Percentiles rank a stretch among this genome's conserved stretches.
Evolutionary conservation across 257 asterid species (phyloP).

Genomic region (Jacaranda copaia): DNA sequence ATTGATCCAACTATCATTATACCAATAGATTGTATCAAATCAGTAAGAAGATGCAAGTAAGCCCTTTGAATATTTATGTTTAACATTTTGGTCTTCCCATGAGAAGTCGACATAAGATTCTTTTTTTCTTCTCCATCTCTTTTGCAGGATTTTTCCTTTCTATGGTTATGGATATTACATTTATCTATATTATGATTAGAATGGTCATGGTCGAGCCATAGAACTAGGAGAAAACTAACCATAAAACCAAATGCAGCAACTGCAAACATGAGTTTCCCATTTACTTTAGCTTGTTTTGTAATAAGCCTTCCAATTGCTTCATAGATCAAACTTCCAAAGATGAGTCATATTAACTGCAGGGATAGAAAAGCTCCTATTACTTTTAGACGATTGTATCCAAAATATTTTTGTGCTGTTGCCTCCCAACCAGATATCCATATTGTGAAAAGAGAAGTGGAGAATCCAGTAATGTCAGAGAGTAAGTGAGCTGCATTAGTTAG

Average conservation of each 20-base stretch:
- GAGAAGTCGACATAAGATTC: slow-evolving; percentile 47
- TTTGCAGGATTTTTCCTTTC: slow-evolving; percentile 36
- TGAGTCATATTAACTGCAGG: slow-evolving; percentile 77
- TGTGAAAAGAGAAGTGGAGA: slow-evolving; percentile 69
- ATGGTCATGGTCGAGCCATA: slow-evolving; percentile 84
- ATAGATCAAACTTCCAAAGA: slow-evolving; percentile 61
- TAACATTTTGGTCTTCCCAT: slow-evolving; percentile 28
- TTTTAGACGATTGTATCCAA: slow-evolving; percentile 77
- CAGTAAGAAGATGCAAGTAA: slow-evolving; percentile 71
- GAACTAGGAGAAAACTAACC: slow-evolving; percentile 58
- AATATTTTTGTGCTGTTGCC: slow-evolving; percentile 70
- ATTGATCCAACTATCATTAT: slow-evolving; percentile 82
- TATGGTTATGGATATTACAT: slow-evolving; percentile 41
- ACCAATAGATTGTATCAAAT: slow-evolving; percentile 77
- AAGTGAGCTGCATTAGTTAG: slow-evolving; percentile 83
- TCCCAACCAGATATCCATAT: slow-evolving; percentile 78
- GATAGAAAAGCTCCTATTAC: slow-evolving; percentile 84
- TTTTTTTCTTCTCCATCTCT: slow-evolving; percentile 40
- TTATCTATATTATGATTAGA: slow-evolving; percentile 52
- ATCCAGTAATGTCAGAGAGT: slow-evolving; percentile 73
- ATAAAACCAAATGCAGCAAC: slow-evolving; percentile 79
- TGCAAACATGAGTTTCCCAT: slow-evolving; percentile 76
- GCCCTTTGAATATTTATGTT: slow-evolving; percentile 88
- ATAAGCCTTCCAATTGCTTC: slow-evolving; percentile 69
- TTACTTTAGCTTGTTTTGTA: slow-evolving; percentile 46